Evolutionary conservation across 1,139 yeast genomes (phyloP), one percentile per base, ranked within the genome.

Genomic region (Wickerhamomyces sp.): DNA sequence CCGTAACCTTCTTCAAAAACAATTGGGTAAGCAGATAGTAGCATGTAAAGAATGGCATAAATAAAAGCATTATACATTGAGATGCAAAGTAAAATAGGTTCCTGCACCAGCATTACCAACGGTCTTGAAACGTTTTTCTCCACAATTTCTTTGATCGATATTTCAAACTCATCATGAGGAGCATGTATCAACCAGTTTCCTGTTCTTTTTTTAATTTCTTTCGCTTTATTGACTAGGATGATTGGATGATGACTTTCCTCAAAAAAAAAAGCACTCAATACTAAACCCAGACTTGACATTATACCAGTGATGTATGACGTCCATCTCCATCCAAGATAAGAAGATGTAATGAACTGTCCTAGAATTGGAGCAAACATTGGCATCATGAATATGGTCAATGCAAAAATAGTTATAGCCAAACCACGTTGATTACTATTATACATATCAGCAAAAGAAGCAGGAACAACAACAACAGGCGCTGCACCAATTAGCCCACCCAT

Each of bases 121-220:
- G 96, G 95, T 63, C 95, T 74, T 5, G 81, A 56, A 33, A 87
- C 60, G 52, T 82, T 85, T 55, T 81, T 83, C 51, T 81, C 78
- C 22, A 70, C 74, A 46, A 88, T 78, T 52, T 82, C 90, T 53
- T 70, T 70, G 33, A 86, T 42, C 27, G 79, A 69, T 36, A 86
- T 65, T 39, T 72, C 71, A 41, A 80, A 73, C 51, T 80, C 84
- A 58, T 87, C 95, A 55, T 83, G 92, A 5, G 94, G 81, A 19
- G 96, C 95, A 55, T 77, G 79, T 39, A 87, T 82, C 29, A 88
- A 88, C 95, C 95, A 85, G 54, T 71, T 70, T 25, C 78, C 76
- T 9, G 81, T 74, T 41, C 68, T 58, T 55, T 77, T 68, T 58
- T 87, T 76, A 53, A 83, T 70, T 32, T 57, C 60, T 49, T 70